Base-by-base conservation (phyloP, 2,329 filamentous ascomycete genomes). In the Xylaria sp. region DNA sequence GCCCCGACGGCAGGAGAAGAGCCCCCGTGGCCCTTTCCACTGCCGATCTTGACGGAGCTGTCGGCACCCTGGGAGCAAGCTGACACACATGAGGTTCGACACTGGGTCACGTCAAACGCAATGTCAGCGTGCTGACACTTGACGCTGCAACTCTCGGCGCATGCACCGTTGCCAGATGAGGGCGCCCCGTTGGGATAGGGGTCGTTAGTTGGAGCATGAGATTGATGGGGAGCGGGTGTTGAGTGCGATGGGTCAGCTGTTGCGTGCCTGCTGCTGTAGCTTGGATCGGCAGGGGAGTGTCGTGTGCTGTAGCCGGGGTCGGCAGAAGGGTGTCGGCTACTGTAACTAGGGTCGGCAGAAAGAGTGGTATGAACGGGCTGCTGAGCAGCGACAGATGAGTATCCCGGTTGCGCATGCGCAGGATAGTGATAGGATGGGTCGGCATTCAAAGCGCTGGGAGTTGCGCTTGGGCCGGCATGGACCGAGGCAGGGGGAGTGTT, bases 121-220 rank as follows among this genome's bases (percentile, higher is more conserved):
- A 61, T 59, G 50, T 59, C 46, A 11, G 54, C 58, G 39, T 6
- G 47, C 59, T 65, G 58, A 54, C 56, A 65, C n/a, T 52, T 42
- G 37, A 49, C 11, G 4, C 42, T 47, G 55, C 62, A 60, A 7
- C 54, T n/a, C 35, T 57, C 30, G 1, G 10, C 44, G 55, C 62
- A 62, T 34, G 2, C n/a, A 16, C 23, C 13, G 47, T 49, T 10
- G 8, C 16, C 16, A 23, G n/a, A 11, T 49, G 47, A 16, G 18
- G 16, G 16, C n/a, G 47, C 9, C 47, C 9, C 13, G 37, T 42
- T 13, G 42, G 42, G 42, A n/a, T 46, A 46, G 13, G 42, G 13
- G 6, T 46, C 42, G 5, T 6, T 6, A 4, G 42, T 16, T n/a
- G 42, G 42, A n/a, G 42, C 11, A 13, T 46, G 42, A n/a, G 42